Conservation (phyloP, 1,139 yeast genomes). For the Hemisphaericaspora subhashii region DNA sequence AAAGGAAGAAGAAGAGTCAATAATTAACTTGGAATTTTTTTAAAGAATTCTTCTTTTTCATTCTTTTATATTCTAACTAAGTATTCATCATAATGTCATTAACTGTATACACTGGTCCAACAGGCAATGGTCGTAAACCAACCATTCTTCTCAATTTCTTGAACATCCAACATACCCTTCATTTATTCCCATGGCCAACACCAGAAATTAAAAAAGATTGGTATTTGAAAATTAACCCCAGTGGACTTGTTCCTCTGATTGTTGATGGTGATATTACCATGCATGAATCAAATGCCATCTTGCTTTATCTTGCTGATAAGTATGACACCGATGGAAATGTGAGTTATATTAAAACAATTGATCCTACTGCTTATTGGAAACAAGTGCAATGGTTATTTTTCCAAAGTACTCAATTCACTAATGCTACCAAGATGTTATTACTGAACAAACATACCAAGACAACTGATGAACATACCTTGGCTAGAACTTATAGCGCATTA, state of each 20-base stretch:
- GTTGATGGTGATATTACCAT: constrained; percentile 11
- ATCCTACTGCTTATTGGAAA: constrained; percentile 10
- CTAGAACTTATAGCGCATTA: constrained; percentile 1
- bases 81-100: constrained; percentile 5
- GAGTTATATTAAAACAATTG: constrained; percentile 4
- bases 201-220: constrained; percentile 14
- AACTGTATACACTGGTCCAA: constrained; percentile 17
- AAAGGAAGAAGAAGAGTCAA: too few relatives aligned
- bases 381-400: constrained; percentile 12
- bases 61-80: too few relatives aligned
- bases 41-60: neutral
- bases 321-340: constrained; percentile 12
- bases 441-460: neutral
- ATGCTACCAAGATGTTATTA: constrained; percentile 1
- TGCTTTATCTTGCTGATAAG: constrained; percentile 11
- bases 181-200: constrained; percentile 13
- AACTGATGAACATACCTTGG: constrained; percentile 3
- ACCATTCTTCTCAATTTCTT: constrained; percentile 16
- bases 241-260: constrained; percentile 13
- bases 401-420: constrained; percentile 11
- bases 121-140: constrained; percentile 23
- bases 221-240: constrained; percentile 15
- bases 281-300: constrained; percentile 13
- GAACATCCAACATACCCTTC: constrained; percentile 14
- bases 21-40: neutral